Evolutionary conservation across 345 rosid species (phyloP), one percentile per base, ranked within the genome.

Genomic region (Boechera divaricarpa): DNA sequence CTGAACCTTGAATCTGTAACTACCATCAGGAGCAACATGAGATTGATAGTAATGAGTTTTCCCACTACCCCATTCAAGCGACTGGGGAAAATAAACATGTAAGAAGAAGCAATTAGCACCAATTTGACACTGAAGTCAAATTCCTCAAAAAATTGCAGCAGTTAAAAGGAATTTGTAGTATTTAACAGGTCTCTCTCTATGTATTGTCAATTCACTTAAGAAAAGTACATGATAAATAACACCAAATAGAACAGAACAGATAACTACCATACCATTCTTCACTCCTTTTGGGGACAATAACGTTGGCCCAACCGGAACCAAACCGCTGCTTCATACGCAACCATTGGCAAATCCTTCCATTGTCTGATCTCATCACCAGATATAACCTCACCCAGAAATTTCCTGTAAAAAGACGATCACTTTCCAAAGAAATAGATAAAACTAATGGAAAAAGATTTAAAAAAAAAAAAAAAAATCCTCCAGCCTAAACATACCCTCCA

Each of bases 1-100:
- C 66, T 55, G 52, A 76, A 87, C 92, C 91, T 86, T 88, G 80
- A 89, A 92, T 64, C 72, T 82, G 68, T 11, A 82, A 65, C 58
- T 83, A 10, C 90, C 84, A 67, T 80, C 28, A 1, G 54, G 12
- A 68, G 81, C 77, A 60, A 89, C 88, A 71, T 90, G 78, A 62
- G 97, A 90, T 1, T 81, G 87, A 60, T 89, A 90, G 38, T 72
- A 15, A 47, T 75, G 83, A 0, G 93, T 81, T 55, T 57, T 82
- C 16, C 81, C 86, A 5, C 87, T 72, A 82, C 85, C 91, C 91
- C 90, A 81, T 41, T 78, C 47, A 60, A 35, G 64, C 10, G 41
- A 15, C 96, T 90, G 88, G 75, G 59, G 55, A 35, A 72, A 24
- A 1, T 63, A 53, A 51, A 32, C 10, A 26, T 15, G 28, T 41